Evolutionary conservation across 768 basidiomycete species (phyloP), one percentile per base, ranked within the genome.

Genomic region (Xerocomellus amylosporus): DNA sequence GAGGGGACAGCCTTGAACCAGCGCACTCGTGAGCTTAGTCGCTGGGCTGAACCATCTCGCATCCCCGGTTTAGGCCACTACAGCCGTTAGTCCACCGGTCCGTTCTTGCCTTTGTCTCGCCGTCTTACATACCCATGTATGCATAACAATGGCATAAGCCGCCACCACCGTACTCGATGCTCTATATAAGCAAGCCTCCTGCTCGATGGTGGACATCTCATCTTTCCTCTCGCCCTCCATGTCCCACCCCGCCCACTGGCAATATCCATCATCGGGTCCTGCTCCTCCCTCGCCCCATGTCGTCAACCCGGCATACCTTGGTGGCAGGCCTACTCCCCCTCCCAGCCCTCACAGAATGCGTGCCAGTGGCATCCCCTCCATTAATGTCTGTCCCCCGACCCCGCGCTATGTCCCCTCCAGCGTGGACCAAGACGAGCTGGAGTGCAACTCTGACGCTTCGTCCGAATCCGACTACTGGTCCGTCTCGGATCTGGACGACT

Each of bases 1-100:
- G 88, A 90, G 89, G 87, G 86, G 86, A 84, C 84, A 80, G 87
- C 79, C 87, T 90, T 87, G 89, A 90, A 90, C 86, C 85, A 88
- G 89, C 88, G 89, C 89, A 83, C 89, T 80, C 71, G 75, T 78
- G 81, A 74, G 72, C 72, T 63, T 70, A 41, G 59, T 70, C 81
- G 87, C 83, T 81, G 87, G 74, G 74, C 22, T 56, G 72, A 71
- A 73, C 79, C 81, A 79, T 81, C 78, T 75, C 84, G 76, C 87
- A 90, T 90, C 85, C 89, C 89, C 83, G 77, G 77, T 64, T 87
- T 77, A 74, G 86, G 86, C 88, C 89, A 63, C 71, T 81, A 90
- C 88, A 91, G 80, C 89, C 88, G 75, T 82, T 90, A 60, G 64
- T 69, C 87, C 79, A 89, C 61, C 55, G 58, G 60, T 48, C 62